Percentiles rank a stretch among this genome's conserved stretches.
Evolutionary conservation across 164 flowering plant species (phyloP).

Genomic region (Cinnamomum chago): DNA sequence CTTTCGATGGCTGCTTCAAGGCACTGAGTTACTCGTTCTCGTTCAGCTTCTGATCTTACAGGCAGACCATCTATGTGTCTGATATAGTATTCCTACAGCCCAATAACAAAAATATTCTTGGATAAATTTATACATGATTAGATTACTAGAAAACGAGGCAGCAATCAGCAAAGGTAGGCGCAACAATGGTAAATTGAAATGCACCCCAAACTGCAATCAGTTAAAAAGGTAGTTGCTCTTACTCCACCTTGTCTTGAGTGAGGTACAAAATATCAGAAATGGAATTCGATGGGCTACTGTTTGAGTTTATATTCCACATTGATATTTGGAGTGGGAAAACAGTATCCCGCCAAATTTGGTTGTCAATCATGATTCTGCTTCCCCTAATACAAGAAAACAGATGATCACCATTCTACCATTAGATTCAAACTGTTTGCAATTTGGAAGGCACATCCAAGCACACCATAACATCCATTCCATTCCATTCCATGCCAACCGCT

Average conservation of each 20-base stretch:
- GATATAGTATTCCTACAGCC: conserved; percentile 47
- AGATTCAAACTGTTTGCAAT: no score
- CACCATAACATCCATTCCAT: neutral
- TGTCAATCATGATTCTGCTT: neutral
- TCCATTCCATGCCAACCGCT: no score
- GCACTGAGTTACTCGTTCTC: conserved; percentile 42
- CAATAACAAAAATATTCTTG: neutral
- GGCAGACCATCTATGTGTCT: conserved; percentile 53
- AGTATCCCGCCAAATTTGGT: neutral
- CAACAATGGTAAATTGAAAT: neutral
- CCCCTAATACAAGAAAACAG: neutral
- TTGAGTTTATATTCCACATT: neutral
- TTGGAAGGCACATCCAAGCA: neutral
- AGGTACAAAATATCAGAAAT: neutral
- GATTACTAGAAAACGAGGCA: neutral
- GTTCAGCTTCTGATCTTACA: conserved; percentile 47
- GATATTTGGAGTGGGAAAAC: neutral
- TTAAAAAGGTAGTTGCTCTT: neutral
- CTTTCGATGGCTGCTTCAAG: conserved; percentile 52
- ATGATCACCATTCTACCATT: neutral
- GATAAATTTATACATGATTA: neutral
- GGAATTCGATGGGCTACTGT: neutral
- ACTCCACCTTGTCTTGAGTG: no score
- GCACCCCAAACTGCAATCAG: neutral
- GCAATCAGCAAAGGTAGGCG: neutral